Evolutionary conservation across 805 yeast species (phyloP), one percentile per base, ranked within the genome.

Genomic region (Pichia insulana): DNA sequence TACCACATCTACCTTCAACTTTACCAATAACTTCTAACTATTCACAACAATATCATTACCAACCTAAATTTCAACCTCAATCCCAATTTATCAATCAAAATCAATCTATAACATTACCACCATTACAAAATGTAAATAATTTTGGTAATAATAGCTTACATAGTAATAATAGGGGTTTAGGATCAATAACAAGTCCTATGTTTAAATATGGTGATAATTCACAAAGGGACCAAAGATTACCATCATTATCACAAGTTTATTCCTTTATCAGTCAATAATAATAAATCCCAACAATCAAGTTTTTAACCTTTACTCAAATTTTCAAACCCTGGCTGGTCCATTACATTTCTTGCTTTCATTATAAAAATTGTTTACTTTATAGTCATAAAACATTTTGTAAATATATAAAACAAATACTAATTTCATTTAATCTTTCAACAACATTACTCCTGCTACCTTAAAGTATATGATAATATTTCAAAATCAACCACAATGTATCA

Each of bases 241-340:
- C 41, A 15, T 25, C 37, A 7, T 32, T 33, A 13, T 34, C 41
- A 12, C 34, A 42, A 30, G 28, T 26, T 11, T 20, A 25, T 27
- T 27, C 39, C 15, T 36, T 20, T 33, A 39, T 33, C 13, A 32
- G 16, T 19, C 31, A 32, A 19, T 31, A 16, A 11, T 32, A 10
- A 19, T 34, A 15, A 16, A 13, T 30, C 13, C 19, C 22, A 7
- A 28, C 5, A 12, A 4, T 28, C 10, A 12, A 12, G 13, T 28
- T 6, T 28, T n/a, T 11, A 12, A 28, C 15, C n/a, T 12, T 7
- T 7, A 28, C 13, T 28, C 13, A 28, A 28, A 28, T 11, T 28
- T 12, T 28, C 8, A 8, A 26, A 12, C 13, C 15, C 13, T 28
- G 31, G 31, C 31, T 28, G 31, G 31, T 28, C 31, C 31, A 28